Evolutionary conservation across 1,284 basidiomycete species (phyloP), one percentile per base, ranked within the genome.

Genomic region (Malassezia obtusa): DNA sequence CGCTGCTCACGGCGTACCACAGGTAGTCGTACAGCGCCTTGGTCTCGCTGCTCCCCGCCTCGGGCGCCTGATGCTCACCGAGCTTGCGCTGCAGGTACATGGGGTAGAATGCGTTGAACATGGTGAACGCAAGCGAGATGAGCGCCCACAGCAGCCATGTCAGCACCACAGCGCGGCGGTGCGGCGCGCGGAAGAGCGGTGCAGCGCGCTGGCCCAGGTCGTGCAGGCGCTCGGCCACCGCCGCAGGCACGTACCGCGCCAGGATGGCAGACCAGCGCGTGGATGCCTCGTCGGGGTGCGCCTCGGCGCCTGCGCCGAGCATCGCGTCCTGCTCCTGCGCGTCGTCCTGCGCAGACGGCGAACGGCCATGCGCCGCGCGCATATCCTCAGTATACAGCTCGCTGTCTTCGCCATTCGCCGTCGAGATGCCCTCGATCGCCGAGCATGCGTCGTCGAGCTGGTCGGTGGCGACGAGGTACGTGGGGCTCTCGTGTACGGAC

Each of bases 101-200:
- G 0, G 92, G 92, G 19, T 95, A 79, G 75, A 85, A 96, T 12
- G 94, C 89, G 68, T 96, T 98, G 77, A 96, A 96, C 83, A 92
- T 92, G 7, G 88, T 95, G 68, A 83, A 90, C 1, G 84, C 89
- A 85, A 67, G 46, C 46, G 58, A 59, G 57, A 54, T 60, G 24
- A 63, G 57, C 9, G 64, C 64, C 70, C 70, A 73, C 36, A 71
- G 65, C 39, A 58, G 49, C 68, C 68, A 73, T 90, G 40, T 43
- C 25, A 43, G 40, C n/a, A 43, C 45, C 86, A 60, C 28, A 59
- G 35, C 25, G 45, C 50, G 1, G 11, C 15, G 19, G 21, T 12
- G 38, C 10, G 40, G 35, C 28, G 10, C 9, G 21, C 8, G 8
- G 25, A 48, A 28, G 15, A 48, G 38, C 40, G 44, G 43, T 45